phyloP scores from a whole-genome alignment of 1,284 basidiomycete genomes.

The Fomitopsis schrenkii region DNA sequence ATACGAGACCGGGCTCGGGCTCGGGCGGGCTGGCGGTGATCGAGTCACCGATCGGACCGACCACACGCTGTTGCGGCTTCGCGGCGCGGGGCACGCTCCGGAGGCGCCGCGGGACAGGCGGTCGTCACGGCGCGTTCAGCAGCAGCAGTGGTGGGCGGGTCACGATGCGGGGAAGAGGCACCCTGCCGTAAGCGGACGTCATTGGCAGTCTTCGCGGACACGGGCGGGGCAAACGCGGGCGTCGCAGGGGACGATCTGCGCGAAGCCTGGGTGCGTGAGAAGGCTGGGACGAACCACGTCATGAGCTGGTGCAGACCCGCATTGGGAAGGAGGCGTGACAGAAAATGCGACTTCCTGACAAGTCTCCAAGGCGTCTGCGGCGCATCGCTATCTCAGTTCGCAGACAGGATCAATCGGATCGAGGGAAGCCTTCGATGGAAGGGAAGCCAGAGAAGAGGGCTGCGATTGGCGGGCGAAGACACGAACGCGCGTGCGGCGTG shows the following conservation, averaged over 20 bases:
- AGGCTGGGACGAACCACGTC: background rate
- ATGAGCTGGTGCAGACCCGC: background rate
- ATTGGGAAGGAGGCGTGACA: background rate
- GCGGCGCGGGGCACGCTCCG: background rate
- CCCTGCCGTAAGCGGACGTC: conserved; percentile 1
- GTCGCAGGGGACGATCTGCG: conserved; percentile 2
- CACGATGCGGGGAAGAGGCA: background rate
- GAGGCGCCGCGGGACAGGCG: background rate
- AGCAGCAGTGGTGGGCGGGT: background rate
- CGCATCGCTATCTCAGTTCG: conserved; percentile 2
- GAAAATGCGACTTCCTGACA: background rate
- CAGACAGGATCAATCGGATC: conserved; percentile 4
- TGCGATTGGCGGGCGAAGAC: conserved; percentile 2
- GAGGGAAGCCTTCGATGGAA: conserved; percentile 3
- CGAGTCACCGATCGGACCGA: background rate
- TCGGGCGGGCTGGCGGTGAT: background rate
- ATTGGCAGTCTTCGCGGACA: background rate
- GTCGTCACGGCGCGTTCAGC: background rate
- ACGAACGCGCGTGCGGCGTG: background rate
- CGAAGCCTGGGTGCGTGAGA: background rate
- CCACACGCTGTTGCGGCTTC: background rate
- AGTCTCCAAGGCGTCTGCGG: background rate
- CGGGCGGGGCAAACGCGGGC: background rate
- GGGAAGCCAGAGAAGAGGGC: background rate
- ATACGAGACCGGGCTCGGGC: background rate